Evolutionary conservation across 768 basidiomycete species (phyloP).

Genomic region (Lactifluus echinatus): DNA sequence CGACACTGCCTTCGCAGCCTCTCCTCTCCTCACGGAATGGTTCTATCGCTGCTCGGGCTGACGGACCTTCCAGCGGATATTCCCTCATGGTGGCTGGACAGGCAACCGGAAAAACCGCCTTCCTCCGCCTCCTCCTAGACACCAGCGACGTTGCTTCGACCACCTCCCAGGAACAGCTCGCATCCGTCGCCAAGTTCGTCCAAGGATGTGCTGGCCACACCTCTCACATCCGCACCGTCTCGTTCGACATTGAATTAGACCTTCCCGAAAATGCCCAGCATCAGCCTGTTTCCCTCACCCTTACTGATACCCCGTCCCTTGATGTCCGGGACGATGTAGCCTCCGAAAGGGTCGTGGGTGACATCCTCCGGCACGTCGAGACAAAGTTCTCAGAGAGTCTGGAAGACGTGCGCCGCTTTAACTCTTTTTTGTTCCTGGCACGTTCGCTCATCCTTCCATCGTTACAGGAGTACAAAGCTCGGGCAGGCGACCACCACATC

Average conservation of each 20-base stretch:
- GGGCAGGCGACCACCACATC: slow-evolving; percentile 66
- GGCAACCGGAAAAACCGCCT: slow-evolving; percentile 79
- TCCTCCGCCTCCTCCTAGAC: slow-evolving; percentile 79
- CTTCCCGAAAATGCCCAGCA: slow-evolving; percentile 37
- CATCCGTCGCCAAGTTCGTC: slow-evolving; percentile 73
- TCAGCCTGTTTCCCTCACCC: slow-evolving; percentile 51
- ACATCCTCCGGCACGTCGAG: slow-evolving; percentile 67
- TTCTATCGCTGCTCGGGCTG: slow-evolving; percentile 24
- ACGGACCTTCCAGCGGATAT: slow-evolving; percentile 37
- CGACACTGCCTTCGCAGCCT: slow-evolving; percentile 24
- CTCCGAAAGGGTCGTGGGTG: slow-evolving; percentile 54
- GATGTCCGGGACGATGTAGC: slow-evolving; percentile 61
- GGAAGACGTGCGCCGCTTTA: slow-evolving; percentile 57
- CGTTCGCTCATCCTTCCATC: slow-evolving; percentile 18
- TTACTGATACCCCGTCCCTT: slow-evolving; percentile 77
- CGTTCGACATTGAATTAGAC: slow-evolving; percentile 63
- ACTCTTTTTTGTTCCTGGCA: neutral
- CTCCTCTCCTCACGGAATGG: slow-evolving; percentile 24
- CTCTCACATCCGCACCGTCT: slow-evolving; percentile 58
- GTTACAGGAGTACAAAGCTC: slow-evolving; percentile 60
- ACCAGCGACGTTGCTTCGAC: slow-evolving; percentile 58
- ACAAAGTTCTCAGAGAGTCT: slow-evolving; percentile 61
- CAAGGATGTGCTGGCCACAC: slow-evolving; percentile 68
- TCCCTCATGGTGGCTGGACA: slow-evolving; percentile 78
- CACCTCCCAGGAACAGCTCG: slow-evolving; percentile 66